These are phyloP conservation scores for Apiotrichum veenhuisii DNA, from an alignment of 1,284 basidiomycete species.

Conservation along the genomic window DNA sequence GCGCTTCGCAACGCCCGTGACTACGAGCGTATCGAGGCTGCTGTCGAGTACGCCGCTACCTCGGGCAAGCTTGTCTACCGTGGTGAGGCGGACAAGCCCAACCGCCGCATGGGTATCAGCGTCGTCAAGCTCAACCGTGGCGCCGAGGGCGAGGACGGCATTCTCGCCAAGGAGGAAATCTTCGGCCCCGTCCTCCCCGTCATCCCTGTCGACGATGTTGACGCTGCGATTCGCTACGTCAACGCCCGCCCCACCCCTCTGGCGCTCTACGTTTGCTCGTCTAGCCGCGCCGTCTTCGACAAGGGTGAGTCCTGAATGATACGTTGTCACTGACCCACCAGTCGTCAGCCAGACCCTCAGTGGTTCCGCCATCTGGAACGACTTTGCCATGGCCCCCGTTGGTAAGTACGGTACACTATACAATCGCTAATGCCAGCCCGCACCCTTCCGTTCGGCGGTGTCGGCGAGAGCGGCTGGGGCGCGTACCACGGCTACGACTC, in stretches of 20 bases:
- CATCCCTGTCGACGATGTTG: constrained; percentile 65
- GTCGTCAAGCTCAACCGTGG: constrained; percentile 57
- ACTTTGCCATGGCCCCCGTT: constrained; percentile 37
- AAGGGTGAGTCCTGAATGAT: constrained; percentile 28
- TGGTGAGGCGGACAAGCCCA: constrained; percentile 60
- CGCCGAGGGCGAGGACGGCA: constrained; percentile 58
- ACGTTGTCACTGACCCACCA: constrained; percentile 14
- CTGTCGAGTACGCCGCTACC: constrained; percentile 62
- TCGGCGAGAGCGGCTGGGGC: constrained; percentile 49
- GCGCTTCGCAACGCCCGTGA: constrained; percentile 58
- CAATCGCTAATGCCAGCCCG: constrained; percentile 25
- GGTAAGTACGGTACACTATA: constrained; percentile 16
- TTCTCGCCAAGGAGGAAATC: constrained; percentile 67
- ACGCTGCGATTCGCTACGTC: constrained; percentile 68
- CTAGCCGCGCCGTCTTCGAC: constrained; percentile 31
- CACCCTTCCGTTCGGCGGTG: constrained; percentile 47
- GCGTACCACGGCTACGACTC: constrained; percentile 45
- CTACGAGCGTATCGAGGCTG: constrained; percentile 60
- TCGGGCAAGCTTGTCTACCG: constrained; percentile 65
- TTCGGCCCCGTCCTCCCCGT: constrained; percentile 74
- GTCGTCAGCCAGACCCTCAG: constrained; percentile 41
- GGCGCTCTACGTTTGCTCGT: constrained; percentile 47
- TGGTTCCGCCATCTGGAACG: constrained; percentile 48
- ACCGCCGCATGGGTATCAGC: constrained; percentile 39
- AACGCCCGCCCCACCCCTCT: constrained; percentile 52